Base-by-base conservation (phyloP, 2,329 filamentous ascomycete genomes). In the Beauveria sp. region DNA sequence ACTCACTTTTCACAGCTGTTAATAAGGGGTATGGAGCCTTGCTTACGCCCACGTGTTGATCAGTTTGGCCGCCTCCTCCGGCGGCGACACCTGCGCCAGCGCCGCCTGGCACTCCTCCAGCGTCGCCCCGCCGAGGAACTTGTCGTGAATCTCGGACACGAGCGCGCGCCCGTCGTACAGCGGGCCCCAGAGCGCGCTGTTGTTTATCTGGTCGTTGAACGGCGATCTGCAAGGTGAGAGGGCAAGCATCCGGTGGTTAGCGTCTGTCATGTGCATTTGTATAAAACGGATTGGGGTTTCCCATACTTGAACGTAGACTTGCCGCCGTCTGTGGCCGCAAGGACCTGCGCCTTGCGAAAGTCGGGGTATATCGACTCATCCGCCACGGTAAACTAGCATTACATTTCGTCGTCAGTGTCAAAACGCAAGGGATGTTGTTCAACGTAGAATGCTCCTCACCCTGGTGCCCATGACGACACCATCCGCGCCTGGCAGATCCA, bases 121-220 rank as follows among this genome's bases (percentile, higher is more conserved):
- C 6, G 76, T 68, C 40, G 75, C 64, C 9, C 78, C 78, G 0
- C 67, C 69, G 0, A 72, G 62, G 58, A 76, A 76, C 62, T 75
- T 75, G 20, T 71, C 66, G 47, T 78, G 78, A 3, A 77, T 72
- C 9, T 73, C 68, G 1, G 70, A 69, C 10, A 75, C 66, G 53
- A 80, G 70, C 24, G 74, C 75, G n/a, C 78, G 71, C 0, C 78
- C 78, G 43, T 80, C 78, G 62, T 79, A 80, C 1, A 74, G 66
- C 4, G 66, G 64, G 2, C 76, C 74, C 78, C 78, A 80, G 22
- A 79, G 67, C 7, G 64, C 63, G 28, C 63, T 72, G 24, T 72
- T 70, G 57, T 69, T 71, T 62, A 80, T 68, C 30, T 73, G 67
- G 61, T 80, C 77, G 63, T 80, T 74, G 62, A 79, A 77, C 0